Evolutionary conservation across 31 red algal genomes (phyloP).

Genomic region (Bonnemaisonia californica): DNA sequence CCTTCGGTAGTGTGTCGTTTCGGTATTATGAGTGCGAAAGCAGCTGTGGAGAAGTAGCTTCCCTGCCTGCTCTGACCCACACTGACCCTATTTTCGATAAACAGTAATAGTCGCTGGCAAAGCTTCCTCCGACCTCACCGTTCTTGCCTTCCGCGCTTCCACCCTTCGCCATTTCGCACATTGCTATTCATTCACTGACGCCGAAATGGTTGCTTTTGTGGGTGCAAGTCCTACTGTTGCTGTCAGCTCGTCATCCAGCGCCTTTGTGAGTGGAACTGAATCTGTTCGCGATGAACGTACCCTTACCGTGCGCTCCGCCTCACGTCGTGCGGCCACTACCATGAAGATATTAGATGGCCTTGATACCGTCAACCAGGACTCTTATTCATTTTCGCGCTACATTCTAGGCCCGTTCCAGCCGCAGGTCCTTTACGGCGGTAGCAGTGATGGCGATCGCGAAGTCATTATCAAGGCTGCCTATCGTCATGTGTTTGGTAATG

Average conservation of each 20-base stretch:
- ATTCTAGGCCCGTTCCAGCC: constrained; percentile 78
- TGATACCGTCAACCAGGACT: constrained; percentile 48
- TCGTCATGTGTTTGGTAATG: constrained; percentile 91
- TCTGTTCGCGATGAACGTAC: constrained; percentile 11
- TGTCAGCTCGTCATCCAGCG: neutral
- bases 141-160: too few relatives aligned
- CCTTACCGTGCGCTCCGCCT: neutral
- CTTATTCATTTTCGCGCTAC: constrained; percentile 75
- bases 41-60: too few relatives aligned
- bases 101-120: too few relatives aligned
- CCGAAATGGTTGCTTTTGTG: constrained; percentile 37
- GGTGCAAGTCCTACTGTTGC: constrained; percentile 14
- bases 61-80: too few relatives aligned
- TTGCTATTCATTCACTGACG: too few relatives aligned
- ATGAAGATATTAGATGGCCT: constrained; percentile 73
- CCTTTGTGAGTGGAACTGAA: neutral
- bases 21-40: too few relatives aligned
- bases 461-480: constrained; percentile 58
- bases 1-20: too few relatives aligned
- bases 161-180: too few relatives aligned
- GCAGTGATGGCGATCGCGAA: constrained; percentile 53
- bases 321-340: constrained; percentile 21
- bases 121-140: too few relatives aligned
- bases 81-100: neutral
- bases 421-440: constrained; percentile 23